A percentile compares a stretch with the other conserved stretches of the same genome.
These are phyloP conservation scores for Populus hybrid DNA, from an alignment of 441 rosid genomes.

Conservation along the genomic window DNA sequence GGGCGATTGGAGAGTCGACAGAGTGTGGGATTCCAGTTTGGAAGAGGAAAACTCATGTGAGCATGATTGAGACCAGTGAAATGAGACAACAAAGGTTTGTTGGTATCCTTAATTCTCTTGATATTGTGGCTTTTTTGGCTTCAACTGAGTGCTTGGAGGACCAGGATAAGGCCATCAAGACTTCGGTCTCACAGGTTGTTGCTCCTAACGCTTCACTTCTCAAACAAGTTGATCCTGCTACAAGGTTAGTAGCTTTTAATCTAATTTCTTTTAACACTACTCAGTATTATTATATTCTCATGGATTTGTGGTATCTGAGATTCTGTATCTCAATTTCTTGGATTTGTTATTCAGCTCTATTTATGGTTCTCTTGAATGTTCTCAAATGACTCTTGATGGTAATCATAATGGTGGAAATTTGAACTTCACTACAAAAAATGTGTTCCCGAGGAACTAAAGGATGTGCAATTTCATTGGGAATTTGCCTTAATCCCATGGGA, in stretches of 20 bases:
- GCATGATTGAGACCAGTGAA: constrained; percentile 58
- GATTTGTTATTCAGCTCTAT: background rate
- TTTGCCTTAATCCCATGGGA: no score
- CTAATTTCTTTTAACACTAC: background rate
- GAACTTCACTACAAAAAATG: no score
- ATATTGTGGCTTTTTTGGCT: constrained; percentile 76
- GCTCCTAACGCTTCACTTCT: constrained; percentile 53
- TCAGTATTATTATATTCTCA: background rate
- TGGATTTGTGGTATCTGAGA: background rate
- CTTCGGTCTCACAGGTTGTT: constrained; percentile 74
- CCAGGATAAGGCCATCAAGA: constrained; percentile 72
- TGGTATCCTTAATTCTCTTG: constrained; percentile 82
- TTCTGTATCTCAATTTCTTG: background rate
- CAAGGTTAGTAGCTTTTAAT: constrained; percentile 51
- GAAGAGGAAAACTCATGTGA: constrained; percentile 58
- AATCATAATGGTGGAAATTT: no score
- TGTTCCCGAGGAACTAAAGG: no score
- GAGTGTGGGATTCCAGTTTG: constrained; percentile 94
- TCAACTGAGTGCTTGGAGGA: constrained; percentile 72
- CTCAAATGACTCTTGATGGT: no score
- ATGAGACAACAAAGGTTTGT: constrained; percentile 80
- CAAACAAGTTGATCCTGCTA: constrained; percentile 90
- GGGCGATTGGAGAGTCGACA: constrained; percentile 79
- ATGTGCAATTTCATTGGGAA: no score
- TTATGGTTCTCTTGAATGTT: no score